Base-by-base conservation (phyloP, 2,329 filamentous ascomycete genomes). In the Taxawa tesnikishii region DNA sequence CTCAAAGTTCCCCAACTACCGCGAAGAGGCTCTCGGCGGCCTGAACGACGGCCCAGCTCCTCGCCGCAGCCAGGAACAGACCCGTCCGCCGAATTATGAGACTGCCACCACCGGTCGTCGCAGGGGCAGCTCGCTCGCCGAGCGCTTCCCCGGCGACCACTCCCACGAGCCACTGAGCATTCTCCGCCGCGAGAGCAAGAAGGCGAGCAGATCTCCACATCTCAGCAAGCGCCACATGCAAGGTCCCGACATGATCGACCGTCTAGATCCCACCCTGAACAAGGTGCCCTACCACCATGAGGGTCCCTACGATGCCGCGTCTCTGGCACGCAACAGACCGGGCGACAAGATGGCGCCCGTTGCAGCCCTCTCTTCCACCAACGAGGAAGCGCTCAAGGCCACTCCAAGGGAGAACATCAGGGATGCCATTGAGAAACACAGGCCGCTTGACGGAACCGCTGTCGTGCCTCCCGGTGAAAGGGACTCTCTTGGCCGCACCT, bases 261-360 rank as follows among this genome's bases (percentile, higher is more conserved):
- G 65, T 4, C 72, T 96, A 1, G 88, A 94, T 50, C 67, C 63
- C 32, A 62, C 68, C 3, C 55, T 70, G n/a, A 70, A 71, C 32
- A 70, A 71, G 31, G 68, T 67, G 12, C 59, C 68, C 3, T 94
- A 93, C 55, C 88, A 94, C 54, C 88, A 96, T 47, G 83, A 79
- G 41, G 87, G 88, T 0, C 88, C 88, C 0, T 96, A 82, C 45
- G 88, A 96, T 51, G 83, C 87, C 7, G 79, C 83, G 2, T 66
- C 83, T 32, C 64, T 79, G 2, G 73, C 80, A 9, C 71, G 83
- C 29, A 94, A 94, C 58, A n/a, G n/a, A n/a, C 65, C 60, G 4
- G 65, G 74, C 45, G 66, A 62, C 44, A 60, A 65, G 33, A 58
- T 53, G 36, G 77, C 82, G 3, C 87, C 88, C 0, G 59, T 94